Conservation (phyloP, 495 filamentous ascomycete species). For the Aspergillus funiculosus region DNA sequence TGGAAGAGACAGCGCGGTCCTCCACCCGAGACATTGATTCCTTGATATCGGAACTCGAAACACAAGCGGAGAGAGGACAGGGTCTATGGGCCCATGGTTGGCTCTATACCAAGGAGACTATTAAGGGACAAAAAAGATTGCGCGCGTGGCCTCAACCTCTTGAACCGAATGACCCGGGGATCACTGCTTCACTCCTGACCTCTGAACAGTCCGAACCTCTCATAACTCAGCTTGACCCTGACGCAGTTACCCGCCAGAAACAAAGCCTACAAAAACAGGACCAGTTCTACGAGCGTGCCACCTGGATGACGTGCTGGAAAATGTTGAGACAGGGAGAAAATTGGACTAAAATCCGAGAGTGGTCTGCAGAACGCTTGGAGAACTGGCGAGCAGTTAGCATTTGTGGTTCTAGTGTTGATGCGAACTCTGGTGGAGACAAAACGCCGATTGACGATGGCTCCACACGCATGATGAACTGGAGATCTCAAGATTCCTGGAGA, state of each 20-base stretch:
- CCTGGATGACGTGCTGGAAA: slow-evolving; percentile 86
- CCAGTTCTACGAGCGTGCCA: slow-evolving; percentile 74
- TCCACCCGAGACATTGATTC: slow-evolving; percentile 64
- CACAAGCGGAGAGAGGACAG: slow-evolving; percentile 55
- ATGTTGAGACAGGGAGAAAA: slow-evolving; percentile 73
- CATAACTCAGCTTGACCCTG: slow-evolving; percentile 90
- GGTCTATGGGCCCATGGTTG: slow-evolving; percentile 75
- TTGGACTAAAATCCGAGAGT: slow-evolving; percentile 68
- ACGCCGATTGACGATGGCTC: slow-evolving; percentile 39
- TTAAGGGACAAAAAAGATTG: slow-evolving; percentile 84
- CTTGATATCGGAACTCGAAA: slow-evolving; percentile 63
- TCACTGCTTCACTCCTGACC: slow-evolving; percentile 50
- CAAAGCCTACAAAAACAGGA: slow-evolving; percentile 71
- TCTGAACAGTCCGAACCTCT: slow-evolving; percentile 56
- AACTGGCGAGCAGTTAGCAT: slow-evolving; percentile 69
- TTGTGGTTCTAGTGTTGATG: slow-evolving; percentile 40
- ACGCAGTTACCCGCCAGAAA: slow-evolving; percentile 74
- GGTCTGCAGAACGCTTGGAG: slow-evolving; percentile 72
- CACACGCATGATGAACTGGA: slow-evolving; percentile 44
- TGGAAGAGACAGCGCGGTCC: slow-evolving; percentile 63
- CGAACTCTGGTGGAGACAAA: slow-evolving; percentile 22
- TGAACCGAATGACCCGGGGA: slow-evolving; percentile 52
- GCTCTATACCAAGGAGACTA: slow-evolving; percentile 81
- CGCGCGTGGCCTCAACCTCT: slow-evolving; percentile 57
- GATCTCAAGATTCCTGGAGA: slow-evolving; percentile 61